Evolutionary conservation across 1,284 basidiomycete species (phyloP).

Genomic region (Agaricales sp.): DNA sequence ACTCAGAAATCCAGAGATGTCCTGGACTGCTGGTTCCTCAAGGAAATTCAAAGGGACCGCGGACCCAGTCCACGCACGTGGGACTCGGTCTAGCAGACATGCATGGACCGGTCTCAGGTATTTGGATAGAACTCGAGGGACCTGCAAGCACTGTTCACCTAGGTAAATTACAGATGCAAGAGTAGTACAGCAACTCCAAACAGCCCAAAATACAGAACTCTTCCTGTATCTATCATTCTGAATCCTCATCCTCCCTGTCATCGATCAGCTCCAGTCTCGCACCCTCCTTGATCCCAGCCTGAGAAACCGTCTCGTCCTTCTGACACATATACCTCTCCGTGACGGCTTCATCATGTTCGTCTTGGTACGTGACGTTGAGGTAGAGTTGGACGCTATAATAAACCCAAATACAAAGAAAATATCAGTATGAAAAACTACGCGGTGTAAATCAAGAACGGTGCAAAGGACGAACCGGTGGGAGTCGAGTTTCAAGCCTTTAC

Average conservation of each 20-base stretch:
- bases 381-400: neutral
- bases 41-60: too few species aligned
- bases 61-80: too few species aligned
- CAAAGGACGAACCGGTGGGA: neutral
- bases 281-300: neutral
- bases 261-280: neutral
- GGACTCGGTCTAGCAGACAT: too few species aligned
- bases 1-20: too few species aligned
- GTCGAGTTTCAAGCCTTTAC: neutral
- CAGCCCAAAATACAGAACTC: too few species aligned
- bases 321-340: neutral
- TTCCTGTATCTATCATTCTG: too few species aligned
- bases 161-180: too few species aligned
- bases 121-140: too few species aligned
- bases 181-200: too few species aligned
- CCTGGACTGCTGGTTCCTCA: too few species aligned
- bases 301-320: constrained; percentile 1
- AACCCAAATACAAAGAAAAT: neutral
- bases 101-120: too few species aligned
- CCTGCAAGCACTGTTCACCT: too few species aligned
- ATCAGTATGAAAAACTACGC: neutral
- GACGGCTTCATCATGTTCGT: neutral
- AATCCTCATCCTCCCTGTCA: neutral
- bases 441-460: neutral
- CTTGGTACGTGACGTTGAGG: neutral